Conservation (phyloP, 176 grass and related monocot genomes). For the Phoenix roebelenii region DNA sequence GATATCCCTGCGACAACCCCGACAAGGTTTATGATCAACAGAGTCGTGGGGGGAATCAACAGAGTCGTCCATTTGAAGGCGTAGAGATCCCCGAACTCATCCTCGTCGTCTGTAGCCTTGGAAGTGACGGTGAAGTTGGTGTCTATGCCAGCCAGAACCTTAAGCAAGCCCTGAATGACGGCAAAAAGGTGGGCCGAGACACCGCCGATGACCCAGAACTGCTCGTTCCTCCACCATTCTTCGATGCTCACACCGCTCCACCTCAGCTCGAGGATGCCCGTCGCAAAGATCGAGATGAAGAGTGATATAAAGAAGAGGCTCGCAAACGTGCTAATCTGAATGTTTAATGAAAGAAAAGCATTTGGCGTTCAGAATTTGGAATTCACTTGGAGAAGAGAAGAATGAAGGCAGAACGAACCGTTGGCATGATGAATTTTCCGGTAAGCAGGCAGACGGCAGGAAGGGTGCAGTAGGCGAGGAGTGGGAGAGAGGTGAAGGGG, state of each 20-base stretch:
- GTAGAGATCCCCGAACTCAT: constrained; percentile 71
- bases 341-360: no score
- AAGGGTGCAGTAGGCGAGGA: constrained; percentile 89
- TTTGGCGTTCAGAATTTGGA: no score
- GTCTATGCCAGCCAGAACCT: constrained; percentile 80
- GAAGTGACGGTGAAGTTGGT: constrained; percentile 97
- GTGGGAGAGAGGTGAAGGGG: constrained; percentile 82
- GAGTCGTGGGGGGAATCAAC: constrained; percentile 80
- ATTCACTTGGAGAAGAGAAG: no score
- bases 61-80: constrained; percentile 98
- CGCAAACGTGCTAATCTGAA: constrained; percentile 92
- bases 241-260: constrained; percentile 99
- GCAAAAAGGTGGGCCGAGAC: constrained; percentile 89
- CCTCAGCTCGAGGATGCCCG: constrained; percentile 85
- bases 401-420: constrained; percentile 28
- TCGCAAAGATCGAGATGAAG: constrained; percentile 98
- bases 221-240: constrained; percentile 99
- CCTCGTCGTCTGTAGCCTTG: constrained; percentile 67
- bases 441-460: constrained; percentile 97
- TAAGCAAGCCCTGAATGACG: constrained; percentile 91
- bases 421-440: constrained; percentile 99
- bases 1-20: constrained; percentile 89
- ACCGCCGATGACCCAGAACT: constrained; percentile 99
- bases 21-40: constrained; percentile 87
- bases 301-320: constrained; percentile 97